Percentiles rank a stretch among this genome's conserved stretches.
Conservation (phyloP, 2,329 filamentous ascomycete species). For the Fonsecaea erecta region DNA sequence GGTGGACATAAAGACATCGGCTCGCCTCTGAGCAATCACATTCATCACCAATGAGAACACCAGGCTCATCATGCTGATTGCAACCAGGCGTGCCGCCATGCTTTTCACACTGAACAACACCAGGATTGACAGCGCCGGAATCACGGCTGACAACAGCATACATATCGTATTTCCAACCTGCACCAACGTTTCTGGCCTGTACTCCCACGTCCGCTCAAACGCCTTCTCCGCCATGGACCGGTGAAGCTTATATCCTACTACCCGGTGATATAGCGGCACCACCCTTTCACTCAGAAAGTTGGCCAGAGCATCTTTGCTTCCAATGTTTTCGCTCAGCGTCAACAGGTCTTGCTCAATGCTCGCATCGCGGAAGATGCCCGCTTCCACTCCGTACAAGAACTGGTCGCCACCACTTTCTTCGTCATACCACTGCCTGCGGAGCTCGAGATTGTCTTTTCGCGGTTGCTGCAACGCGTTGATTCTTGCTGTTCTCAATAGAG, state of each 20-base stretch:
- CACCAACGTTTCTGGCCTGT: constrained; percentile 31
- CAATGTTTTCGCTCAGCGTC: constrained; percentile 26
- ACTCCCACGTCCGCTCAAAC: constrained; percentile 31
- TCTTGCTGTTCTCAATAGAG: constrained; percentile 30
- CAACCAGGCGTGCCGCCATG: constrained; percentile 29
- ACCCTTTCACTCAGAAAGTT: constrained; percentile 30
- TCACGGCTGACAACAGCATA: constrained; percentile 34
- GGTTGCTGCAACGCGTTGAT: constrained; percentile 30
- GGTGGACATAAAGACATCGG: constrained; percentile 36
- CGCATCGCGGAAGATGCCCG: constrained; percentile 31
- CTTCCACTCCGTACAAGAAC: constrained; percentile 34
- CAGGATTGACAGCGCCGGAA: constrained; percentile 33
- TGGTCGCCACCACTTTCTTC: constrained; percentile 33
- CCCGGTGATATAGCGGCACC: constrained; percentile 33
- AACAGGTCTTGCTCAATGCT: constrained; percentile 29
- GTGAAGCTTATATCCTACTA: constrained; percentile 33
- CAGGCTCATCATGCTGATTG: constrained; percentile 34
- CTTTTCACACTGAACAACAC: constrained; percentile 33
- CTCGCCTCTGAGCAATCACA: constrained; percentile 33
- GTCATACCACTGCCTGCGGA: constrained; percentile 35
- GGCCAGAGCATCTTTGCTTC: constrained; percentile 30
- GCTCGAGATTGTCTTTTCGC: constrained; percentile 30
- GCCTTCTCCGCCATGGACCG: constrained; percentile 32
- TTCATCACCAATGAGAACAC: constrained; percentile 36
- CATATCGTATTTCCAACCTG: constrained; percentile 32